These are phyloP conservation scores for Suillus variegatus DNA, from an alignment of 768 basidiomycete species.

Conservation along the genomic window DNA sequence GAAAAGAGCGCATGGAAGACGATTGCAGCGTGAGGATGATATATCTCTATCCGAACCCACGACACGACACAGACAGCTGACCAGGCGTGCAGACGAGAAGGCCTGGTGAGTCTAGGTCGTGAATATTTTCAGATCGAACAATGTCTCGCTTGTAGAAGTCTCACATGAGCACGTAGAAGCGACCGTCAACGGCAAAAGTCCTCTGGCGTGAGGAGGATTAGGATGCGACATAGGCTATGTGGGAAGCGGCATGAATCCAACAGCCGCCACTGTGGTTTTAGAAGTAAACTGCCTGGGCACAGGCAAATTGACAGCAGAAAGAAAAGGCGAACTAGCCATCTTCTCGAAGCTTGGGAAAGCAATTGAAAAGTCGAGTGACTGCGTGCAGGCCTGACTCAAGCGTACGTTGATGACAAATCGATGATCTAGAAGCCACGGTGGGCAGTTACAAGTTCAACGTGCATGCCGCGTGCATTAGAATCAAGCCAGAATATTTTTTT, in stretches of 20 bases:
- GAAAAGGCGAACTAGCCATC: not conserved
- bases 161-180: not conserved
- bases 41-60: not conserved
- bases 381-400: no score
- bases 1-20: not conserved
- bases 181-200: not conserved
- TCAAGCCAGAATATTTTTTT: not conserved
- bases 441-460: no score
- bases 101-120: not conserved
- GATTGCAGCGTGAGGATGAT: not conserved
- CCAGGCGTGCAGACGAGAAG: not conserved
- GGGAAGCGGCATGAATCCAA: not conserved
- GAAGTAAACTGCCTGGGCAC: not conserved
- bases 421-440: no score
- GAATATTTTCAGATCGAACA: not conserved
- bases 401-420: no score
- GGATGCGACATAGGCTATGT: not conserved
- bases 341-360: not conserved
- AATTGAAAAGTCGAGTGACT: not conserved
- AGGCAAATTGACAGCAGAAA: not conserved
- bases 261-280: not conserved
- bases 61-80: no score
- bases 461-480: no score
- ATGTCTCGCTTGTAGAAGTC: not conserved
- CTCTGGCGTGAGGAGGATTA: not conserved